phyloP scores from a whole-genome alignment of 1,284 basidiomycete genomes.

The Rhodotorula sp. region DNA sequence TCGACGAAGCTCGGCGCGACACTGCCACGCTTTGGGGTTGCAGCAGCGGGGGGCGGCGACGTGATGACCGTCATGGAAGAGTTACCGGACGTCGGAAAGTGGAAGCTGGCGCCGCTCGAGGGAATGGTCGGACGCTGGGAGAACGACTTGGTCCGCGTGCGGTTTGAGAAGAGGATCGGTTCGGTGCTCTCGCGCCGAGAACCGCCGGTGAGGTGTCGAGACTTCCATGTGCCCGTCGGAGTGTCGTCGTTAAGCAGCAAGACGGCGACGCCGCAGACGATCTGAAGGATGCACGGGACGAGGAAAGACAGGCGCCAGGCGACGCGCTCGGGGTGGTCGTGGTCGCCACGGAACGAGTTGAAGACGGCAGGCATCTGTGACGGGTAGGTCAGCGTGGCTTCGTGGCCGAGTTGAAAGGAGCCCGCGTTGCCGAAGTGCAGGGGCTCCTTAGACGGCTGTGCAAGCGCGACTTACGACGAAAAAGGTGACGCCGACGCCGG shows the following conservation, averaged over 20 bases:
- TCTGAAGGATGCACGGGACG: slow-evolving; percentile 59
- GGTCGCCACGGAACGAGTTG: slow-evolving; percentile 52
- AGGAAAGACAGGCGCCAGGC: slow-evolving; percentile 65
- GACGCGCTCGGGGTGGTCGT: slow-evolving; percentile 55
- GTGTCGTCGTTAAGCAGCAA: slow-evolving; percentile 62
- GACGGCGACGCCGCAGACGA: slow-evolving; percentile 18
- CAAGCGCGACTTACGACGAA: slow-evolving; percentile 49
- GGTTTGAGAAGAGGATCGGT: slow-evolving; percentile 2
- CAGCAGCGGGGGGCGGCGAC: slow-evolving; percentile 52
- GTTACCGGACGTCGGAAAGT: slow-evolving; percentile 37
- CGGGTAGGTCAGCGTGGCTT: not conserved
- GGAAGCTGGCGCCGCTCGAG: not conserved
- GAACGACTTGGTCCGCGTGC: no score
- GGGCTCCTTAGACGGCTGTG: no score
- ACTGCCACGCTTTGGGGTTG: slow-evolving; percentile 54
- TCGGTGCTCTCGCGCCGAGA: slow-evolving; percentile 10
- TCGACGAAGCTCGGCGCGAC: slow-evolving; percentile 46
- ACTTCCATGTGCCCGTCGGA: slow-evolving; percentile 55
- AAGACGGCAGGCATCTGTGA: slow-evolving; percentile 61
- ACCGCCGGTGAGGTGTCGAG: slow-evolving; percentile 7
- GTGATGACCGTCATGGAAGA: slow-evolving; percentile 52
- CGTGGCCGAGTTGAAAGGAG: not conserved
- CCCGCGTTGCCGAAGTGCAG: no score
- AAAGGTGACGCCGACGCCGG: slow-evolving; percentile 59
- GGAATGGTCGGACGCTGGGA: no score